A percentile compares a stretch with the other conserved stretches of the same genome.
These are phyloP conservation scores for Chaetomium globosum DNA, from an alignment of 2,329 filamentous ascomycete genomes.

Conservation along the genomic window DNA sequence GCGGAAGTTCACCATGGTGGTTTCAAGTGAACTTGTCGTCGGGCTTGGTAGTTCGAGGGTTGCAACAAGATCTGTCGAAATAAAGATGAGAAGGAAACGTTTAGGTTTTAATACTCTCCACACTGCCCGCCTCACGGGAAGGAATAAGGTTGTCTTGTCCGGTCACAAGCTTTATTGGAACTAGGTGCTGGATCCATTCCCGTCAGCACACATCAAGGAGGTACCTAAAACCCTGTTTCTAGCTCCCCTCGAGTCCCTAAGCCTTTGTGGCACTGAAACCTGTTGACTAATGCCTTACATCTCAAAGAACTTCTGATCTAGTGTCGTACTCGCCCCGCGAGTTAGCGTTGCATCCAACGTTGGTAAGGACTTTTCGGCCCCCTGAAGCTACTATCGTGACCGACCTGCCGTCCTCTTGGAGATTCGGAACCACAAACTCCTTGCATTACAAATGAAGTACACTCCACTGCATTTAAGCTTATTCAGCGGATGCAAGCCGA, in stretches of 20 bases:
- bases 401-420: conserved; percentile 18
- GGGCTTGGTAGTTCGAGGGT: not conserved
- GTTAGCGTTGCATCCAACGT: conserved; percentile 13
- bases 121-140: not conserved
- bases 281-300: conserved; percentile 26
- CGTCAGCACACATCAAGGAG: not conserved
- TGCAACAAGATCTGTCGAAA: not conserved
- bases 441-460: conserved; percentile 16
- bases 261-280: too few relatives aligned
- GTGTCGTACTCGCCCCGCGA: conserved; percentile 14
- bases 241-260: not conserved
- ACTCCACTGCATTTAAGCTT: conserved; percentile 23
- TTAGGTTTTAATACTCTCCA: not conserved
- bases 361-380: not conserved
- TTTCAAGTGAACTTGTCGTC: not conserved
- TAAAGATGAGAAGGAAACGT: not conserved
- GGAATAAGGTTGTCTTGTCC: conserved; percentile 16
- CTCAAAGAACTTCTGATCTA: not conserved
- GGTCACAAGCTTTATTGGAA: not conserved
- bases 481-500: not conserved
- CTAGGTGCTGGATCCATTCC: not conserved
- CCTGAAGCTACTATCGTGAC: conserved; percentile 10
- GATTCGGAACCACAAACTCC: conserved; percentile 18
- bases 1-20: not conserved
- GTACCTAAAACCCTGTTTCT: not conserved